Evolutionary conservation across 2,329 filamentous ascomycete genomes (phyloP), one percentile per base, ranked within the genome.

Genomic region (Cytospora schulzeri): DNA sequence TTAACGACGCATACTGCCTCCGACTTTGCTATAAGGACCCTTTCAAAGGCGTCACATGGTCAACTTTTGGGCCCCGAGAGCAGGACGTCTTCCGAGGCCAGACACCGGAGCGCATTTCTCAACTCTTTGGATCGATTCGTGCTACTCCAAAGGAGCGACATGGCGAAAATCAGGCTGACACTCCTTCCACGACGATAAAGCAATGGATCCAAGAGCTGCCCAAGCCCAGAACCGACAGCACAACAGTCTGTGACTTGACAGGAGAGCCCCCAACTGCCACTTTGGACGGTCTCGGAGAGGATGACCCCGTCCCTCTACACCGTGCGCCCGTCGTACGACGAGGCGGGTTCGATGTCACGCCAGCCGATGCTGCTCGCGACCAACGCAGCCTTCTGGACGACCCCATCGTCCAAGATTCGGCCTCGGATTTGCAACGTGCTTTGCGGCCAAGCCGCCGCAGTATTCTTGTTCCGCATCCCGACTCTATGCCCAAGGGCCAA

Each of bases 21-120:
- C 71, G 74, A 1, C 69, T 73, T 35, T 74, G 73, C 54, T 26
- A 50, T 2, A 69, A 66, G 15, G 66, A 69, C 15, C 68, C 54
- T 11, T 55, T 59, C 11, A 57, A 54, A 54, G 48, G 53, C 54
- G 8, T 48, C 19, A 11, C 65, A 64, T 59, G 54, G 57, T 71
- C 31, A 63, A 61, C 68, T 2, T 72, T 71, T 26, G 71, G 70
- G 5, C 71, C 70, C n/a, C 60, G 57, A 6, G 64, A 59, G 14
- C 31, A 41, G 14, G 68, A 67, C 11, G 62, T 68, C 9, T 71
- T 72, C 57, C 19, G 33, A 2, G 41, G 53, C 1, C 35, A 50
- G 3, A 6, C 58, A 29, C 68, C 67, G 2, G 65, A 57, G 8
- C 65, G 53, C 17, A 60, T 41, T 48, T 67, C 67, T 2, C 11